Evolutionary conservation across 179 eudicot genomes (phyloP).

Genomic region (Gypsophila paniculata): DNA sequence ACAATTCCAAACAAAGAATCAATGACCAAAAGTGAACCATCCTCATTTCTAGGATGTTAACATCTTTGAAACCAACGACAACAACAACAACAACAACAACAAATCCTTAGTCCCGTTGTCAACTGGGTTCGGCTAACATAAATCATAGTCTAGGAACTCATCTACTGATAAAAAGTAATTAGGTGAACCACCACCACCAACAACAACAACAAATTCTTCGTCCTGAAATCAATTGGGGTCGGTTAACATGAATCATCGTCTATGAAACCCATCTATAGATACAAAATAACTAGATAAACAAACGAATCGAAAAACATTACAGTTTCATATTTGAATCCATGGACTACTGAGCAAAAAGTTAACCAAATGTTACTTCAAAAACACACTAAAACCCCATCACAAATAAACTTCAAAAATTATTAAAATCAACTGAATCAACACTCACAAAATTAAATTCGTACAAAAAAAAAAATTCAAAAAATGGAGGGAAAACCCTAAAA

Average conservation of each 20-base stretch:
- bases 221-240: no score
- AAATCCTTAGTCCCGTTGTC: no score
- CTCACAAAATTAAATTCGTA: conserved; percentile 19
- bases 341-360: neutral
- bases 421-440: conserved; percentile 10
- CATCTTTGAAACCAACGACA: neutral
- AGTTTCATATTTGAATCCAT: conserved; percentile 11
- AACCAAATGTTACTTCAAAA: neutral
- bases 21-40: neutral
- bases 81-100: no score
- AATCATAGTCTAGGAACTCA: no score
- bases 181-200: no score
- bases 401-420: neutral
- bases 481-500: conserved; percentile 24
- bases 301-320: neutral
- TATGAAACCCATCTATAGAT: neutral
- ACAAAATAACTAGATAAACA: neutral
- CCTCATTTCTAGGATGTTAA: no score
- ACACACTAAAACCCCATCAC: neutral
- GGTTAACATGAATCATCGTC: no score
- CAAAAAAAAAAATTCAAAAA: conserved; percentile 16
- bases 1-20: neutral
- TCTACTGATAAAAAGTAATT: no score
- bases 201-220: no score
- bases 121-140: no score